A percentile compares a stretch with the other conserved stretches of the same genome.
Conservation (phyloP, 176 grass and related monocot genomes). For the Oryza nivara region DNA sequence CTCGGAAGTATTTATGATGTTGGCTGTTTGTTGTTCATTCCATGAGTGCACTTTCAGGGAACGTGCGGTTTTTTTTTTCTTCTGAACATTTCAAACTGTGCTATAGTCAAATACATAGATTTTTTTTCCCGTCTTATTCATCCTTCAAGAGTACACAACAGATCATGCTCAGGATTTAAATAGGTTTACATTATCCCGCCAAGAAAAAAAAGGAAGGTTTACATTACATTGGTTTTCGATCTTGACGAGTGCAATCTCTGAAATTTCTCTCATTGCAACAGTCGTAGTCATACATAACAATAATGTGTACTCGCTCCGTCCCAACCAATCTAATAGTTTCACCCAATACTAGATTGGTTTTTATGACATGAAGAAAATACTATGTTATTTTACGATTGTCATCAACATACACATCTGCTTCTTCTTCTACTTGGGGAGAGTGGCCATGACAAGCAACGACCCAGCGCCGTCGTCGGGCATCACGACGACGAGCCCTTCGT, state of each 20-base stretch:
- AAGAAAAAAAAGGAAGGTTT: background rate
- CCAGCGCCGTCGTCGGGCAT: conserved; percentile 43
- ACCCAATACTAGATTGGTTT: no score
- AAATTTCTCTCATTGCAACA: background rate
- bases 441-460: conserved; percentile 43
- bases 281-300: background rate
- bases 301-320: background rate
- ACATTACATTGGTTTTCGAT: background rate
- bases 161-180: background rate
- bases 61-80: no score
- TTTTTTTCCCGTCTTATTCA: no score
- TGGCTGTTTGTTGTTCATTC: no score
- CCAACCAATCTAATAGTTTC: no score
- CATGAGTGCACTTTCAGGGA: no score
- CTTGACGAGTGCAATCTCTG: background rate
- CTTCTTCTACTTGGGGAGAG: conserved; percentile 35
- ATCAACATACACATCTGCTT: background rate
- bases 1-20: no score
- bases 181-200: background rate
- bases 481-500: conserved; percentile 58
- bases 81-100: no score
- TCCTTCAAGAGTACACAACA: no score
- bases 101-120: no score
- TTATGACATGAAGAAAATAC: no score
- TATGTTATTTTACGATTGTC: background rate